Conservation (phyloP, 1,139 yeast species). For the Kurtzmaniella quercitrusa region DNA sequence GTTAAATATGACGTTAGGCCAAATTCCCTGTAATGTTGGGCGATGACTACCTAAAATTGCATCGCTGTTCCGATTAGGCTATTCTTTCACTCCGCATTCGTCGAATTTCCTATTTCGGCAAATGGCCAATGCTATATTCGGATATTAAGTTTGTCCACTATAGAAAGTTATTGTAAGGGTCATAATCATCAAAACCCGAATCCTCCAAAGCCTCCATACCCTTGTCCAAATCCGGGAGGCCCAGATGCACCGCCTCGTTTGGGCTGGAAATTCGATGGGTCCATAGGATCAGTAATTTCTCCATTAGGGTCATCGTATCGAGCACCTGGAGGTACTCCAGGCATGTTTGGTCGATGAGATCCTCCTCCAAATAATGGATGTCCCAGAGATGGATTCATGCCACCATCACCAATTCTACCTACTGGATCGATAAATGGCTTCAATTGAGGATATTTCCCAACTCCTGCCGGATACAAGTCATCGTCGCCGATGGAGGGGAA, state of each 20-base stretch:
- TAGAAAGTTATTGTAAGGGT: background rate
- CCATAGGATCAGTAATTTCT: conserved; percentile 11
- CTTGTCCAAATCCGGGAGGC: conserved; percentile 5
- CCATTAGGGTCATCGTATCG: conserved; percentile 53
- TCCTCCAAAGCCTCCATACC: conserved; percentile 3
- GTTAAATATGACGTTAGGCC: too few species aligned
- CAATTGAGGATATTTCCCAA: conserved; percentile 37
- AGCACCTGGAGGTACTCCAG: conserved; percentile 48
- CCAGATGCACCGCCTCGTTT: conserved; percentile 2
- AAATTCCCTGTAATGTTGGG: background rate
- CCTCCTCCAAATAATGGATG: conserved; percentile 44
- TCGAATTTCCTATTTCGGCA: conserved; percentile 1
- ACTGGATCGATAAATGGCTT: conserved; percentile 37
- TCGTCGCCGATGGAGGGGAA: conserved; percentile 43
- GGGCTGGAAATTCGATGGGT: background rate
- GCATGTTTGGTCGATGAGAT: conserved; percentile 19
- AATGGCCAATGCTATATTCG: background rate
- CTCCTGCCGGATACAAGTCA: conserved; percentile 51
- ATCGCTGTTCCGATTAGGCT: background rate
- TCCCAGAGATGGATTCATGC: conserved; percentile 50
- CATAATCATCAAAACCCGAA: conserved; percentile 1
- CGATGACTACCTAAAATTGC: background rate
- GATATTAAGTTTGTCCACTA: background rate
- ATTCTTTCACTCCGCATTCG: background rate
- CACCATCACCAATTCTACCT: conserved; percentile 30